These are phyloP conservation scores for Colletotrichum sp. DNA, from an alignment of 2,329 filamentous ascomycete species.

Conservation along the genomic window DNA sequence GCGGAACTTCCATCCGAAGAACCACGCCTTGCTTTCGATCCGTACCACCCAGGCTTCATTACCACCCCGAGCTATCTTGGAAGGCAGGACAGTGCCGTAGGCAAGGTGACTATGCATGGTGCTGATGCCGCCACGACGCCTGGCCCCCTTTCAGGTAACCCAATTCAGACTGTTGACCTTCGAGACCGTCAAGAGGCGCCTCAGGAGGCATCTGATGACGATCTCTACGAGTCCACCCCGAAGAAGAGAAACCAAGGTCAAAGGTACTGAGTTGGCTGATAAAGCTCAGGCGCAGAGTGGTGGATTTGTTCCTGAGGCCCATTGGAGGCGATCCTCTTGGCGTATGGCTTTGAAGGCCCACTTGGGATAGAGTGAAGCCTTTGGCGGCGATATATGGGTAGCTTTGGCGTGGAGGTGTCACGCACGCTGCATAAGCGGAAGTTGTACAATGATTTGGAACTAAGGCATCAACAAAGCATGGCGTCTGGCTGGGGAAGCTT, in stretches of 20 bases:
- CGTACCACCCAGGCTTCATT: conserved; percentile 41
- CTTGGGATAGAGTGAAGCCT: neutral
- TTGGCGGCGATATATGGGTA: neutral
- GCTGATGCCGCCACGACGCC: conserved; percentile 25
- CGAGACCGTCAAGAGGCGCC: conserved; percentile 16
- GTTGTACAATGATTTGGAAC: neutral
- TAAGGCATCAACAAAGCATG: conserved; percentile 10
- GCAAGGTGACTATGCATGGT: conserved; percentile 47
- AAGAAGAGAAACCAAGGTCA: conserved; percentile 42
- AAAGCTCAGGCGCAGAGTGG: neutral
- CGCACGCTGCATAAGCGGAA: neutral
- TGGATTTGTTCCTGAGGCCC: neutral
- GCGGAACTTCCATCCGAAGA: conserved; percentile 32
- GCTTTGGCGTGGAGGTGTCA: neutral
- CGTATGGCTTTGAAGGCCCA: neutral
- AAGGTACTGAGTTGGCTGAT: neutral
- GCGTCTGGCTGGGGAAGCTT: conserved; percentile 1
- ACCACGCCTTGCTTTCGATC: conserved; percentile 38
- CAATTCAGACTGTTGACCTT: conserved; percentile 11
- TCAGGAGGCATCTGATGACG: conserved; percentile 34
- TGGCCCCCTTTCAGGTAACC: conserved; percentile 16
- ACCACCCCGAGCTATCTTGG: conserved; percentile 37
- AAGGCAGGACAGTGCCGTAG: conserved; percentile 45
- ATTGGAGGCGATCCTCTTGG: neutral
- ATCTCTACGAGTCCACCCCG: conserved; percentile 43